Evolutionary conservation across 352 stramenopile genomes (phyloP).

Genomic region (Pythium diclinum): DNA sequence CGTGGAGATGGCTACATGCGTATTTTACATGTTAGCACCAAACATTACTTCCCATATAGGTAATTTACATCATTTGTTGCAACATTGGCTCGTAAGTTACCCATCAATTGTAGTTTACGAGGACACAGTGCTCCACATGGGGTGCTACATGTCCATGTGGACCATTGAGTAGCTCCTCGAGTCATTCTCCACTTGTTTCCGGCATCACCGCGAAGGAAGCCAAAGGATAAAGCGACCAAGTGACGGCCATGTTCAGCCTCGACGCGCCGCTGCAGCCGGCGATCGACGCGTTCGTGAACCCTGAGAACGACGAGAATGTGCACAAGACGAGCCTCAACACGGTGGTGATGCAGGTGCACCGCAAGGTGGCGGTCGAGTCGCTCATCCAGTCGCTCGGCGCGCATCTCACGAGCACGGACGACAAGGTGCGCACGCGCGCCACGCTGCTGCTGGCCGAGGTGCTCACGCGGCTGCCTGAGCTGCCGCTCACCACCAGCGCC

Average conservation of each 20-base stretch:
- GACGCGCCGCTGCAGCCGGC: slow-evolving; percentile 79
- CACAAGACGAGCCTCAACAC: slow-evolving; percentile 88
- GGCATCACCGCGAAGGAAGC: neutral
- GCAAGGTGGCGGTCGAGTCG: slow-evolving; percentile 68
- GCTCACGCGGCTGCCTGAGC: slow-evolving; percentile 82
- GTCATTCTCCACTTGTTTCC: slow-evolving; percentile 5
- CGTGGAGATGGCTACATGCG: neutral
- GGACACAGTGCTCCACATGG: neutral
- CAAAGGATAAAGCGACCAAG: slow-evolving; percentile 3
- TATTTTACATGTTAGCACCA: slow-evolving; percentile 3
- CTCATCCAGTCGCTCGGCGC: slow-evolving; percentile 76
- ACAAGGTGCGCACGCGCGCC: slow-evolving; percentile 76
- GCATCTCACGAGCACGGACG: slow-evolving; percentile 68
- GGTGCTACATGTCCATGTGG: neutral
- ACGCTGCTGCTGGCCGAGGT: slow-evolving; percentile 87
- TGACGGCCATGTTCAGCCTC: slow-evolving; percentile 68
- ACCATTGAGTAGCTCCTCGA: neutral
- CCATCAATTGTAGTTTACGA: neutral
- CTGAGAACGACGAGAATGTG: slow-evolving; percentile 74
- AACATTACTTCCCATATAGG: neutral
- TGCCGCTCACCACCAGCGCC: slow-evolving; percentile 66
- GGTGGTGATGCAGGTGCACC: slow-evolving; percentile 86
- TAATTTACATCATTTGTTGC: neutral
- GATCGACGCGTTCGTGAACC: slow-evolving; percentile 85
- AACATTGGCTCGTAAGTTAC: neutral